Evolutionary conservation across 1,139 yeast species (phyloP), one percentile per base, ranked within the genome.

Genomic region (Candida gigantensis): DNA sequence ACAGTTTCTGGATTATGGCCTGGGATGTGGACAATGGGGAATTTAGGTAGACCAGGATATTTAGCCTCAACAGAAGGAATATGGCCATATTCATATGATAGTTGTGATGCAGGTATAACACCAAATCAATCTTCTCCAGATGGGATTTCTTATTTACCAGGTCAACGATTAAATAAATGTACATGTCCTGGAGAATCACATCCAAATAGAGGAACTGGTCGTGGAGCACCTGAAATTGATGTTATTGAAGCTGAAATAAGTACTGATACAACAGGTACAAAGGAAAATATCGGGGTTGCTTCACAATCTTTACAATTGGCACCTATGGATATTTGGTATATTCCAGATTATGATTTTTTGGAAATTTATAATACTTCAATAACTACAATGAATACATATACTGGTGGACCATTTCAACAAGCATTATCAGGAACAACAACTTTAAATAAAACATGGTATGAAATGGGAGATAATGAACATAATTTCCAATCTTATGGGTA

Each of bases 221-320:
- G 96, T 56, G 95, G 95, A 32, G 94, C 95, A 0, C 95, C 95
- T 1, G 96, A 87, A 72, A 84, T 87, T 47, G 96, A 87, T 75
- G 79, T 79, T 30, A 53, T 87, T 34, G 96, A 87, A 74, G 96
- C 84, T 41, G 83, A 84, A 44, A 74, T 75, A 5, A 78, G 71
- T 46, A 65, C 77, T 3, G 62, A 55, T 32, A 12, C 36, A 5
- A 30, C 35, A 11, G 42, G 42, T 6, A 15, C 13, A 10, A 37
- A 31, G 12, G 43, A 51, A 23, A 73, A 72, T 37, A 65, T 65
- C 12, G 92, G 90, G 46, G 74, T 81, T 24, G 95, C 82, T 2
- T 84, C 95, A 5, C 96, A 87, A 61, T 84, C 95, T 1, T 61
- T 79, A 44, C 95, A 87, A 65, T 64, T 84, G 49, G 96, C 95